A percentile compares a stretch with the other conserved stretches of the same genome.
Conservation (phyloP, 441 rosid species). For the Adansonia grandidieri region DNA sequence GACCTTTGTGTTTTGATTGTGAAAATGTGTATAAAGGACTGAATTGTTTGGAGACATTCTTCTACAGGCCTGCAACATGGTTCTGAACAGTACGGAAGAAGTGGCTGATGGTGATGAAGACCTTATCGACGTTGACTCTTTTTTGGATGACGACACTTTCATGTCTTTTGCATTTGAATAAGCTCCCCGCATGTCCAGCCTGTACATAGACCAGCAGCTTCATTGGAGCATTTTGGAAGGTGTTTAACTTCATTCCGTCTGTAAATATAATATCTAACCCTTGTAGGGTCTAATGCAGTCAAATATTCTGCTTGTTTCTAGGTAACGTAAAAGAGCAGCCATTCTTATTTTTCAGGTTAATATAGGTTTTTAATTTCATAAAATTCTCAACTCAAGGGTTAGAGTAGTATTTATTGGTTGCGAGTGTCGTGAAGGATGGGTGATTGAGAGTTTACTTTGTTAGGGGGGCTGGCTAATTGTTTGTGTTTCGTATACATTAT, state of each 20-base stretch:
- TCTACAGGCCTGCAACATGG: slow-evolving; percentile 43
- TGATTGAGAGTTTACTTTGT: neutral
- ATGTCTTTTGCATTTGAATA: slow-evolving; percentile 64
- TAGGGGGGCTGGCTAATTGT: neutral
- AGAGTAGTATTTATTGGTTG: slow-evolving; percentile 19
- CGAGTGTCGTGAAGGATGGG: slow-evolving; percentile 7
- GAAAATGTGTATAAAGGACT: neutral
- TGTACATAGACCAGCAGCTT: slow-evolving; percentile 33
- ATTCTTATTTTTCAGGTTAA: neutral
- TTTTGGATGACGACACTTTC: slow-evolving; percentile 65
- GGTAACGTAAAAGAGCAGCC: slow-evolving; percentile 17
- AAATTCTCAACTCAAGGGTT: slow-evolving; percentile 8
- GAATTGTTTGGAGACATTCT: neutral
- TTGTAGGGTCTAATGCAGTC: slow-evolving; percentile 1
- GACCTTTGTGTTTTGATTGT: neutral
- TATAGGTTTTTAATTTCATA: neutral
- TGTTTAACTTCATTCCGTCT: slow-evolving; percentile 37
- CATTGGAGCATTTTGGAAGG: slow-evolving; percentile 31
- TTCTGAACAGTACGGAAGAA: slow-evolving; percentile 41
- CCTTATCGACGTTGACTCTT: slow-evolving; percentile 54
- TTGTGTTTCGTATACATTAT: neutral
- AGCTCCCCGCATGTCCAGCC: slow-evolving; percentile 20
- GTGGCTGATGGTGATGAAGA: slow-evolving; percentile 43
- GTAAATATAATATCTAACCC: slow-evolving; percentile 40
- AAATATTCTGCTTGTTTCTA: neutral